Base-by-base conservation (phyloP, 305 asterid genomes). In the Fraxinus dipetala region DNA sequence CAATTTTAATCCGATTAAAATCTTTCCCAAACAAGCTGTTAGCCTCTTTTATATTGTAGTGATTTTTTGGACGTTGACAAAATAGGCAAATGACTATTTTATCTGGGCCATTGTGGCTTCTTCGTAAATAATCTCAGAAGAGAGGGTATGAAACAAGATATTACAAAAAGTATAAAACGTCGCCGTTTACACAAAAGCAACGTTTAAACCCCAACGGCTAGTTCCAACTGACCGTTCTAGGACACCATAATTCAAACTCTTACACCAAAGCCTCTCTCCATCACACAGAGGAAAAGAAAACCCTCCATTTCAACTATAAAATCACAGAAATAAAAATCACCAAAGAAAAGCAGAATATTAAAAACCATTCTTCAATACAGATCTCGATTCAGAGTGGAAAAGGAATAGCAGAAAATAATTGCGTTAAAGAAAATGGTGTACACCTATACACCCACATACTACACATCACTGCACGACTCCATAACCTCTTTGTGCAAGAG, bases 401-500 rank as follows among this genome's bases (percentile, higher is more conserved):
- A 31, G 18, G 54, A 5, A 28, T 3, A 30, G 69, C 24, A 59
- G 26, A 54, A 59, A 59, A 59, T 30, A 61, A 61, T 61, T 22
- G 70, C 28, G 24, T 40, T 26, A 67, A 51, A 40, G 72, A 89
- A 87, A 85, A 95, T 95, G 99, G 89, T 90, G 85, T 86, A 91
- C 85, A 45, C 92, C 79, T 95, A 95, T 86, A 94, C 95, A 36
- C 97, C 98, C 40, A 87, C 96, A 18, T 95, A 93, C 89, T 94
- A 94, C 86, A 86, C 93, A n/a, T 89, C 98, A 9, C 89, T 95
- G 54, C 97, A 93, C 35, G 98, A 94, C 31, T 94, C 99, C 61
- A 90, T 96, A 81, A 85, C 96, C 82, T 93, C 99, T 48, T 87
- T 94, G 79, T 96, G 99, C 92, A 94, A 93, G 78, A 93, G 83